Evolutionary conservation across 2,329 filamentous ascomycete genomes (phyloP), one percentile per base, ranked within the genome.

Genomic region (Chaetomiaceae sp.): DNA sequence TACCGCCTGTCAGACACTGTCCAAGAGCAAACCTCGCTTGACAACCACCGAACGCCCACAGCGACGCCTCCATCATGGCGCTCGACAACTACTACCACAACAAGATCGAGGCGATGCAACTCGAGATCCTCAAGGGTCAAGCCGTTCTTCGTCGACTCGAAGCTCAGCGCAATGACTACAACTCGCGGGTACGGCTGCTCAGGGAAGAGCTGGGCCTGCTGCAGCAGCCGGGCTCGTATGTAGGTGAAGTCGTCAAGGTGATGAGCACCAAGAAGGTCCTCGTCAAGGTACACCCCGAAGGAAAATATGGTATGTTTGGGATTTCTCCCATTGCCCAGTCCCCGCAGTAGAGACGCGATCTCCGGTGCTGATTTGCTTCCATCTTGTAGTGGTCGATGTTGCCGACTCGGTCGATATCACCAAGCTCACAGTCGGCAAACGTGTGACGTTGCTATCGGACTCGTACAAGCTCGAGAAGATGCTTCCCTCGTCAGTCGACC

Each of bases 71-170:
- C 81, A 85, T 68, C 70, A 99, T 99, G 93, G 91, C 92, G 82
- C 88, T 99, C 75, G 93, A 97, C 73, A 95, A 87, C 73, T 99
- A 96, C 77, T 99, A 95, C 73, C 89, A 93, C 76, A 97, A 97
- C 80, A 99, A 99, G 81, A 97, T 97, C 75, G 93, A 99, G 88
- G 85, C 87, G 70, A 96, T 97, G 88, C 97, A 97, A 86, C 90
- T 99, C 70, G 92, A 99, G 82, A 99, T 99, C 70, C 92, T 99
- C 70, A 92, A 97, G 74, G 92, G 93, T 50, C 93, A 99, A 75
- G 92, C 93, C 50, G 90, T 96, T 52, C 79, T 99, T 57, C 87
- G 93, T 62, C 85, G 93, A 67, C 82, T 99, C 63, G 93, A 99
- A 78, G 93, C 93, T 62, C 95, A 99, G 73, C 85, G 93, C 61